A percentile compares a stretch with the other conserved stretches of the same genome.
Conservation (phyloP, 192 early-diverging fungal species). For the Anaeromyces robustus region DNA sequence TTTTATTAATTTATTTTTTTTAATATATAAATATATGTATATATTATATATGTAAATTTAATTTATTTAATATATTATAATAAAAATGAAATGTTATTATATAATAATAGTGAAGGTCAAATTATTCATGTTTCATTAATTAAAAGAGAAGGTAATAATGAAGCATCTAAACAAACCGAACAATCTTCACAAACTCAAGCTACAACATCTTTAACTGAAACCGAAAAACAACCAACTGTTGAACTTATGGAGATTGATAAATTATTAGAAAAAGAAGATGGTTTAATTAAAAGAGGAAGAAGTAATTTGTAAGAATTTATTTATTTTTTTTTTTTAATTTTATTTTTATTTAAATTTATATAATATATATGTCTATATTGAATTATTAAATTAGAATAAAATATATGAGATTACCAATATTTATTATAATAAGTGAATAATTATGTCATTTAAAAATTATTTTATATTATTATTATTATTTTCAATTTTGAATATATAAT, state of each 20-base stretch:
- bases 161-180: neutral
- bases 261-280: conserved; percentile 60
- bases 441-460: too few relatives aligned
- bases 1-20: too few relatives aligned
- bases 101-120: neutral
- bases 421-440: too few relatives aligned
- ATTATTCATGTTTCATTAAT: neutral
- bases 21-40: too few relatives aligned
- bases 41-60: too few relatives aligned
- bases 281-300: conserved; percentile 61
- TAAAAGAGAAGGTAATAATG: neutral
- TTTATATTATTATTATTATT: too few relatives aligned
- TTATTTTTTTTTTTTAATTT: conserved; percentile 13
- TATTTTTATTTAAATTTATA: conserved; percentile 25
- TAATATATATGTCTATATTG: too few relatives aligned
- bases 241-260: conserved; percentile 36
- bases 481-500: conserved; percentile 2
- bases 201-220: neutral
- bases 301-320: conserved; percentile 58
- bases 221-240: neutral
- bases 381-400: too few relatives aligned
- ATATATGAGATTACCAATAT: too few relatives aligned
- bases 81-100: too few relatives aligned
- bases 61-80: too few relatives aligned
- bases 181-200: neutral